Conservation (phyloP, 768 basidiomycete genomes). For the Lactarius vividus region DNA sequence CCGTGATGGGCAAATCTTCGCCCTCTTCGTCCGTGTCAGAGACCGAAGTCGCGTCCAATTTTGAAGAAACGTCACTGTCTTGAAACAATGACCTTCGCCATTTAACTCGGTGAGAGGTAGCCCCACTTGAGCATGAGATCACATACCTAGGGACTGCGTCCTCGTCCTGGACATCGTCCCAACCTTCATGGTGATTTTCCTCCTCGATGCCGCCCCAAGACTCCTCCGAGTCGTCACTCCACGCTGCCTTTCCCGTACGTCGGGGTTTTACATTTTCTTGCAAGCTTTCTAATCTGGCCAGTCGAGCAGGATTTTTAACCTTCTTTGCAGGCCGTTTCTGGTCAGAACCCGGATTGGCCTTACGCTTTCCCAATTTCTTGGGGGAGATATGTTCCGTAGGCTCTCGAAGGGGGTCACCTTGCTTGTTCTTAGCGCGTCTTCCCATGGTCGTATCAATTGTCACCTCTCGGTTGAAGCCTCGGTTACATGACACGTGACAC, state of each 20-base stretch:
- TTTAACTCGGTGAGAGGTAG: background rate
- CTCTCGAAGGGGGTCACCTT: constrained; percentile 58
- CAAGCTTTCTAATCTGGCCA: constrained; percentile 26
- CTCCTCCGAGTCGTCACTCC: constrained; percentile 26
- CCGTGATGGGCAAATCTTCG: constrained; percentile 57
- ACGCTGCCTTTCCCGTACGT: constrained; percentile 25
- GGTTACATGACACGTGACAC: background rate
- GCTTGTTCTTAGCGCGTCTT: constrained; percentile 82
- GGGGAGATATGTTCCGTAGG: constrained; percentile 38
- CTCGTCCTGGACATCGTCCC: constrained; percentile 62
- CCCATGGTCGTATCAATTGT: constrained; percentile 53
- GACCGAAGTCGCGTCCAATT: constrained; percentile 49
- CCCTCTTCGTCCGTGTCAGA: constrained; percentile 42
- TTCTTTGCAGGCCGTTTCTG: constrained; percentile 38
- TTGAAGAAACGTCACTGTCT: constrained; percentile 43
- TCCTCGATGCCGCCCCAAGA: constrained; percentile 35
- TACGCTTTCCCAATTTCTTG: constrained; percentile 73
- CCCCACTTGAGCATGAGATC: background rate
- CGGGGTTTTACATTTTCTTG: constrained; percentile 8
- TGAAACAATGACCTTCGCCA: constrained; percentile 45
- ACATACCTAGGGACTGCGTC: constrained; percentile 44
- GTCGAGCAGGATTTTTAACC: constrained; percentile 33
- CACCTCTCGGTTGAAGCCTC: background rate
- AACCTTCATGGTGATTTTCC: constrained; percentile 43
- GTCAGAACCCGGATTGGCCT: constrained; percentile 45